These are phyloP conservation scores for Gaeumannomyces tritici DNA, from an alignment of 2,329 filamentous ascomycete genomes.

Conservation along the genomic window DNA sequence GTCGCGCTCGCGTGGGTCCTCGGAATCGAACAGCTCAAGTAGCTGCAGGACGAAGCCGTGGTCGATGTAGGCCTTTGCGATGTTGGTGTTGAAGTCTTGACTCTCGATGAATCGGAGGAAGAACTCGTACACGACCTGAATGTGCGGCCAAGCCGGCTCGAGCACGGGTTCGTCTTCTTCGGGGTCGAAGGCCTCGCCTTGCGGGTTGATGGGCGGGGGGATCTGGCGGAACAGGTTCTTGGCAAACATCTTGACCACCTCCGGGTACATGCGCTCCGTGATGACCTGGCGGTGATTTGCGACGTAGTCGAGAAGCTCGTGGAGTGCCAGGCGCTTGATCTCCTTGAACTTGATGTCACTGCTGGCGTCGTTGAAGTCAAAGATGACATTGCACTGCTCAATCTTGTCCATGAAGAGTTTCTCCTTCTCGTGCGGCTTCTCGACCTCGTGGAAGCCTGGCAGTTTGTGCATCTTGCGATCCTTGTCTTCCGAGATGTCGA, in stretches of 20 bases:
- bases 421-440: conserved; percentile 76
- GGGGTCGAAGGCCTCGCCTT: conserved; percentile 95
- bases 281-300: conserved; percentile 98
- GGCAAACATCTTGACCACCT: conserved; percentile 97
- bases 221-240: conserved; percentile 98
- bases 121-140: conserved; percentile 99
- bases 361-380: conserved; percentile 97
- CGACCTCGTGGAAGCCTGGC: conserved; percentile 94
- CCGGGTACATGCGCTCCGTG: conserved; percentile 96
- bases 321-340: conserved; percentile 92
- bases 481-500: conserved; percentile 74
- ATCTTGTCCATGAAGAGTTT: conserved; percentile 99
- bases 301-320: conserved; percentile 95
- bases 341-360: conserved; percentile 99
- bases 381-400: conserved; percentile 99
- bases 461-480: conserved; percentile 95
- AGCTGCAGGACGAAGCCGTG: conserved; percentile 95
- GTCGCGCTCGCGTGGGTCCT: conserved; percentile 91
- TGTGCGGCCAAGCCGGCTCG: conserved; percentile 98
- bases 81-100: conserved; percentile 99
- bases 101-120: conserved; percentile 98
- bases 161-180: conserved; percentile 97
- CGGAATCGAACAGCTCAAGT: conserved; percentile 96
- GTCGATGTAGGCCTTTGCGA: conserved; percentile 97
- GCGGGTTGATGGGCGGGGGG: conserved; percentile 91